phyloP scores from a whole-genome alignment of 441 rosid species.

The Manihot esculenta region DNA sequence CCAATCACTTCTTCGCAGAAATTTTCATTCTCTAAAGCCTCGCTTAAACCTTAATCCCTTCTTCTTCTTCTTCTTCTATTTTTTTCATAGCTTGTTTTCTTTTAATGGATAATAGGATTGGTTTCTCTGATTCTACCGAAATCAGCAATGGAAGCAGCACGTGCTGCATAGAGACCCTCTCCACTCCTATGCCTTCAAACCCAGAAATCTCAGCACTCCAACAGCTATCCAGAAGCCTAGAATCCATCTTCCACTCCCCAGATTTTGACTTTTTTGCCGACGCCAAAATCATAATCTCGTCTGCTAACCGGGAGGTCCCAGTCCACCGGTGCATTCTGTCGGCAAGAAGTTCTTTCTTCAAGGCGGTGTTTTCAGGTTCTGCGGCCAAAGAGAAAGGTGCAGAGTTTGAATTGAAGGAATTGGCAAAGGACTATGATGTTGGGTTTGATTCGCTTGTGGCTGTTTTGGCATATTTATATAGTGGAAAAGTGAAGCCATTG shows the following conservation, averaged over 20 bases:
- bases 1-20: background rate
- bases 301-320: slow-evolving; percentile 33
- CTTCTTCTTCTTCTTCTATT: too few species aligned
- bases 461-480: slow-evolving; percentile 64
- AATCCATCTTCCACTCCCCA: slow-evolving; percentile 44
- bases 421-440: slow-evolving; percentile 53
- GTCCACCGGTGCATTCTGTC: slow-evolving; percentile 86
- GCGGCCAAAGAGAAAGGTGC: slow-evolving; percentile 32
- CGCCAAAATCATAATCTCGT: slow-evolving; percentile 39
- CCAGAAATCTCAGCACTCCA: slow-evolving; percentile 48
- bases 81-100: background rate
- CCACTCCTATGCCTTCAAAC: slow-evolving; percentile 25
- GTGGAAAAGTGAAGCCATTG: slow-evolving; percentile 59
- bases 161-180: slow-evolving; percentile 41
- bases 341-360: slow-evolving; percentile 60
- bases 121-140: slow-evolving; percentile 67
- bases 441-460: slow-evolving; percentile 55
- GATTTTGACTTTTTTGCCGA: slow-evolving; percentile 58
- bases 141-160: slow-evolving; percentile 62
- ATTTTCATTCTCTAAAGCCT: background rate
- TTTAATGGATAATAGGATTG: slow-evolving; percentile 50
- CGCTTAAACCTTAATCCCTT: background rate
- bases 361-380: slow-evolving; percentile 32
- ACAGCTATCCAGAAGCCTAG: slow-evolving; percentile 54
- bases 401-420: slow-evolving; percentile 51